These are phyloP conservation scores for Pseudocercospora cruenta DNA, from an alignment of 2,329 filamentous ascomycete species.

Conservation along the genomic window DNA sequence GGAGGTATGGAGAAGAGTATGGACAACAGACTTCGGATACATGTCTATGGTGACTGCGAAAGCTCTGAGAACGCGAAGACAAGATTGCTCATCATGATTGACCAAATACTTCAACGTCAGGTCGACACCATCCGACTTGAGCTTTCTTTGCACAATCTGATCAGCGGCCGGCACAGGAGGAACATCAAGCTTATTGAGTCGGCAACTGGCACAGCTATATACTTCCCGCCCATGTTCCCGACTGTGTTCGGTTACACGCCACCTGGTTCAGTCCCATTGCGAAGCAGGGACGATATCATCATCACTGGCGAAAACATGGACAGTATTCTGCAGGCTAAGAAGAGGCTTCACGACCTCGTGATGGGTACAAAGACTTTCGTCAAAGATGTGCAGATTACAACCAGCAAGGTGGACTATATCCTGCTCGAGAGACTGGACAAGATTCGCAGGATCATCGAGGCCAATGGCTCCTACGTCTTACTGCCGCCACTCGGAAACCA, in stretches of 20 bases:
- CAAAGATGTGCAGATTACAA: slow-evolving; percentile 88
- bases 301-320: slow-evolving; percentile 89
- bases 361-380: slow-evolving; percentile 73
- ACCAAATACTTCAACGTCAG: slow-evolving; percentile 77
- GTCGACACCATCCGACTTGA: slow-evolving; percentile 84
- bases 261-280: slow-evolving; percentile 70
- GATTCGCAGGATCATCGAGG: slow-evolving; percentile 95
- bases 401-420: slow-evolving; percentile 93
- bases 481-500: slow-evolving; percentile 87
- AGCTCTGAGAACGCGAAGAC: slow-evolving; percentile 97
- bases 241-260: slow-evolving; percentile 89
- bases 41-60: slow-evolving; percentile 93
- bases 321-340: slow-evolving; percentile 84
- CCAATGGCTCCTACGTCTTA: slow-evolving; percentile 92
- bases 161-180: slow-evolving; percentile 91
- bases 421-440: slow-evolving; percentile 90
- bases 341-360: slow-evolving; percentile 85
- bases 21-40: slow-evolving; percentile 87
- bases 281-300: slow-evolving; percentile 87
- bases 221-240: slow-evolving; percentile 94
- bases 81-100: slow-evolving; percentile 93
- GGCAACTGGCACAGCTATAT: slow-evolving; percentile 92
- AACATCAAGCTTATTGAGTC: slow-evolving; percentile 99
- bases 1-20: slow-evolving; percentile 78
- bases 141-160: slow-evolving; percentile 82